These are phyloP conservation scores for Apocynum venetum DNA, from an alignment of 257 asterid species.

Conservation along the genomic window DNA sequence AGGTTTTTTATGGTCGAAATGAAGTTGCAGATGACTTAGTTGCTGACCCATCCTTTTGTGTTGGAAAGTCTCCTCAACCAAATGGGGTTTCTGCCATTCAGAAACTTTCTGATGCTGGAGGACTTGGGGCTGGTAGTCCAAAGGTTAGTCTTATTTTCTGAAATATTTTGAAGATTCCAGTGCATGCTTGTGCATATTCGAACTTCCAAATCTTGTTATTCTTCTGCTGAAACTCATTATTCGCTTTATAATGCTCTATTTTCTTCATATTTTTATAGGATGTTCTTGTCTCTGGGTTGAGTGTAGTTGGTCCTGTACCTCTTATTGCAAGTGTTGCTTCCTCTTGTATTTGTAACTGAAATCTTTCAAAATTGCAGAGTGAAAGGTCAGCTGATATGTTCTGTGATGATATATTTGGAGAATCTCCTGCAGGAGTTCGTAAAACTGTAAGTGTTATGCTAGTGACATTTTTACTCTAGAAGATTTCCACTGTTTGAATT, in stretches of 20 bases:
- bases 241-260: neutral
- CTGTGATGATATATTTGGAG: conserved; percentile 94
- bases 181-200: neutral
- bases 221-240: neutral
- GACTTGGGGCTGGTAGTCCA: conserved; percentile 94
- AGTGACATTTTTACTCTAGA: neutral
- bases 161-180: neutral
- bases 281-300: no score
- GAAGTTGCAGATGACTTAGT: conserved; percentile 48
- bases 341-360: conserved; percentile 13
- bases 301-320: neutral
- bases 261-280: neutral
- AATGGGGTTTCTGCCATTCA: conserved; percentile 46
- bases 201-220: neutral
- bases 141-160: conserved; percentile 46
- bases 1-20: conserved; percentile 32
- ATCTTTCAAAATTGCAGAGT: conserved; percentile 52
- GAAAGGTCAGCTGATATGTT: conserved; percentile 80
- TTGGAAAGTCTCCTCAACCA: conserved; percentile 78
- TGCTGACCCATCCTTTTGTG: conserved; percentile 60
- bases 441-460: conserved; percentile 48
- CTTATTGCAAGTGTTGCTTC: neutral
- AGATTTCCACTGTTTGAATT: neutral
- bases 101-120: conserved; percentile 58
- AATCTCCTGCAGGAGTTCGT: conserved; percentile 81